Base-by-base conservation (phyloP, 768 basidiomycete species). In the Collybiopsis luxurians region DNA sequence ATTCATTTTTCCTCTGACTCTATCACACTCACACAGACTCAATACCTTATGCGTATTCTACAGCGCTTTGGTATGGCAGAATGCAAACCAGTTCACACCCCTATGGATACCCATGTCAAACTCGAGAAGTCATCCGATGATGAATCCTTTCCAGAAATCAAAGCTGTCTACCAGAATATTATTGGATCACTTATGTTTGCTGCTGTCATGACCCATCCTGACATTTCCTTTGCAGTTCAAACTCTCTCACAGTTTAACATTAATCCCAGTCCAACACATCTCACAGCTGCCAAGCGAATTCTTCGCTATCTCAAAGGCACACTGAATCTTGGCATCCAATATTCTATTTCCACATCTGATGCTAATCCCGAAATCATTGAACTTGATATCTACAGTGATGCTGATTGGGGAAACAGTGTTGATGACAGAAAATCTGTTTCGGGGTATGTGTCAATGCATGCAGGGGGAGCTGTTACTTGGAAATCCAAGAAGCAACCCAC, bases 251-350 rank as follows among this genome's bases (percentile, higher is more conserved):
- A 61, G 15, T 75, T 69, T 65, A 48, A 60, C 21, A 39, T 55
- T 9, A 70, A 72, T 56, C 73, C 71, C 1, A 63, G 64, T 0
- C 13, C 11, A 0, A 40, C 47, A 0, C 76, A 79, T 55, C 23
- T 47, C 46, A 47, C 23, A 7, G 46, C 11, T 15, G 23, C 28
- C 15, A 47, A 47, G 9, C 0, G 57, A n/a, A n/a, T n/a, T n/a
- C n/a, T n/a, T n/a, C n/a, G n/a, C n/a, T n/a, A n/a, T n/a, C n/a
- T n/a, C n/a, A 2, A 21, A 0, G 44, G 63, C 7, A 53, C 53
- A 0, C 13, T 56, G 4, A 19, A 47, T 0, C 28, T 55, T 36
- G 54, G 61, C 3, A 59, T 61, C 4, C 19, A 21, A 4, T 36
- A 59, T 4, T n/a, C n/a, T n/a, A n/a, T n/a, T n/a, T n/a, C n/a